Evolutionary conservation across 1,284 basidiomycete species (phyloP), one percentile per base, ranked within the genome.

Genomic region (Ustilago trichophora): DNA sequence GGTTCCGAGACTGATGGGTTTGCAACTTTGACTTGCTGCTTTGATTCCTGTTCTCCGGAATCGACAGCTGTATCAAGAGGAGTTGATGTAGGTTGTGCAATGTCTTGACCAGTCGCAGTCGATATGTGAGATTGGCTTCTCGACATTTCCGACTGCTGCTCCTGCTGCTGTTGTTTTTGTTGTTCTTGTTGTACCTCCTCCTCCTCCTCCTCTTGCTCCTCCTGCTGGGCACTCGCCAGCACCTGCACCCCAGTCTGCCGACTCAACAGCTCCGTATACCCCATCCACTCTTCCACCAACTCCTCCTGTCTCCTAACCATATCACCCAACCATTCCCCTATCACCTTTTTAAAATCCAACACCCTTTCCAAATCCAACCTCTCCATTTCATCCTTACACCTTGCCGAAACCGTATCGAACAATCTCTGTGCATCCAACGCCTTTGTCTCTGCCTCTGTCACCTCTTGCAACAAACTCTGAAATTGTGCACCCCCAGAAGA

Each of bases 301-400:
- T 92, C 88, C 80, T 89, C 90, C 83, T 95, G 92, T 43, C 89
- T 84, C 22, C 85, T 80, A 43, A 93, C 89, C 88, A 93, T 90
- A 10, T 90, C 90, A 44, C 90, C 89, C 56, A 94, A 82, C 82
- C 91, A 93, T 2, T 85, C 85, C 74, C 90, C 89, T 54, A 95
- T 81, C 3, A 88, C 85, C 27, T 85, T 84, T 79, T 91, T 92
- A 81, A 95, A 92, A 77, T 95, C 92, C 40, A 91, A 88, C 25
- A 98, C 87, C 37, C 93, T 87, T 82, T 97, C 94, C 76, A 89
- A 87, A 83, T 99, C 95, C 78, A 98, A 97, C 27, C 93, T 85
- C n/a, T 88, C 88, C 75, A 96, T 89, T 83, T 99, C 96, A 4
- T 86, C 83, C 83, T 98, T 98, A 76, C 93, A 89, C 22, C 96